phyloP scores from a whole-genome alignment of 495 filamentous ascomycete species.

The Penicillium roqueforti region DNA sequence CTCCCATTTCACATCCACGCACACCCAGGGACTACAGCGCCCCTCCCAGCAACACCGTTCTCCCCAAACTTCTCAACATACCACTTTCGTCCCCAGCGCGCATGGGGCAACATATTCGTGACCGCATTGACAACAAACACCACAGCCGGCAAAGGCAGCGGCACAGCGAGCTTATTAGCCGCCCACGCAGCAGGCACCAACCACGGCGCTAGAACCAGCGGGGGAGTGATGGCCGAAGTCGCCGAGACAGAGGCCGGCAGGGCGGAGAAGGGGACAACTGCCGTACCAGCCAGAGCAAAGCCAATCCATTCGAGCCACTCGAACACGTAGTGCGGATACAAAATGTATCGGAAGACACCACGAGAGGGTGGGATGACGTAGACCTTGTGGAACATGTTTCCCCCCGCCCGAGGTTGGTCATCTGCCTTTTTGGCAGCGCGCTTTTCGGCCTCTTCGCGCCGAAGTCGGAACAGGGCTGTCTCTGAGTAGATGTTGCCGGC shows the following conservation, averaged over 20 bases:
- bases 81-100: conserved; percentile 78
- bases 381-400: conserved; percentile 61
- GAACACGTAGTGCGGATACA: conserved; percentile 89
- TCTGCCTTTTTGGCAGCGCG: conserved; percentile 41
- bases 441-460: conserved; percentile 47
- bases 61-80: conserved; percentile 84
- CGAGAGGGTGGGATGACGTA: conserved; percentile 85
- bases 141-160: conserved; percentile 60
- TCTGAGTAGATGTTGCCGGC: conserved; percentile 74
- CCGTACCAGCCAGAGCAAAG: conserved; percentile 64
- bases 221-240: conserved; percentile 11
- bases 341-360: conserved; percentile 74
- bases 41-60: conserved; percentile 67
- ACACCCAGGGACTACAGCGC: conserved; percentile 79
- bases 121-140: conserved; percentile 84
- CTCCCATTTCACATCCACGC: conserved; percentile 37
- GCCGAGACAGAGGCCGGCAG: neutral
- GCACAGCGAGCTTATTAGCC: conserved; percentile 24
- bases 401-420: conserved; percentile 32
- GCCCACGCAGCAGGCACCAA: conserved; percentile 52
- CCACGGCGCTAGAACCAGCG: conserved; percentile 43
- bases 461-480: conserved; percentile 54
- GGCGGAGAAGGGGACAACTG: conserved; percentile 24
- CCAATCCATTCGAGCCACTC: conserved; percentile 97
- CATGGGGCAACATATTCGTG: conserved; percentile 83